Conservation (phyloP, 2,329 filamentous ascomycete genomes). For the Davidsoniella eucalypti region DNA sequence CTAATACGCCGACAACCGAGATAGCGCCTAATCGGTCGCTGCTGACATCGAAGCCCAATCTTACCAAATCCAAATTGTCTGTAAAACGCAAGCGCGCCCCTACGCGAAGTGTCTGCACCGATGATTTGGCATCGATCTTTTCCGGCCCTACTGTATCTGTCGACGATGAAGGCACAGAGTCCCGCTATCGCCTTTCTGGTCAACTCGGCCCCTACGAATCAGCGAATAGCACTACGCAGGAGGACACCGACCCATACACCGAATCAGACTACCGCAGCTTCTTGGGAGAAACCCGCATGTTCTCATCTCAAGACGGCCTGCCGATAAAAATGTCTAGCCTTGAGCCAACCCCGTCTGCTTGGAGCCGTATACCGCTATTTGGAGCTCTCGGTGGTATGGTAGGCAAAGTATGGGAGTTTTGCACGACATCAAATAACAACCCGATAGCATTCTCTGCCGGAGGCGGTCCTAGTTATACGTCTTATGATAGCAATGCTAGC, state of each 20-base stretch:
- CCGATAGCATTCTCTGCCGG: constrained; percentile 81
- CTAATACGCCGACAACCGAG: background rate
- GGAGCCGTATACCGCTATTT: constrained; percentile 40
- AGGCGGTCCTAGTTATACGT: constrained; percentile 54
- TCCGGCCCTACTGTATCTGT: background rate
- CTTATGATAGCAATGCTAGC: constrained; percentile 22
- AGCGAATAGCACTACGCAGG: background rate
- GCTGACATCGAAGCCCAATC: background rate
- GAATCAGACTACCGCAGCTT: constrained; percentile 38
- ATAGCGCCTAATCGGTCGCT: background rate
- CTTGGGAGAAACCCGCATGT: constrained; percentile 27
- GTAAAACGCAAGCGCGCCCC: constrained; percentile 5
- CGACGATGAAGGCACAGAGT: constrained; percentile 1
- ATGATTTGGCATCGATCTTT: background rate
- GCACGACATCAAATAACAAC: constrained; percentile 39
- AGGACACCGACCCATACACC: constrained; percentile 35
- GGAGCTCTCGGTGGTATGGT: constrained; percentile 49
- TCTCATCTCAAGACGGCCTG: background rate
- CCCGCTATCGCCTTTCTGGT: constrained; percentile 27
- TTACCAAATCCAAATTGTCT: background rate
- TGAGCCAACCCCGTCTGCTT: background rate
- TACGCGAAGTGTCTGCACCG: background rate
- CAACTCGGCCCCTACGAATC: constrained; percentile 23
- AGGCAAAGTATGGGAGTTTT: constrained; percentile 75
- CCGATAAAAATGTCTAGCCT: background rate